A percentile compares a stretch with the other conserved stretches of the same genome.
phyloP scores from a whole-genome alignment of 1,139 yeast species.

The Blastobotrys illinoisensis region DNA sequence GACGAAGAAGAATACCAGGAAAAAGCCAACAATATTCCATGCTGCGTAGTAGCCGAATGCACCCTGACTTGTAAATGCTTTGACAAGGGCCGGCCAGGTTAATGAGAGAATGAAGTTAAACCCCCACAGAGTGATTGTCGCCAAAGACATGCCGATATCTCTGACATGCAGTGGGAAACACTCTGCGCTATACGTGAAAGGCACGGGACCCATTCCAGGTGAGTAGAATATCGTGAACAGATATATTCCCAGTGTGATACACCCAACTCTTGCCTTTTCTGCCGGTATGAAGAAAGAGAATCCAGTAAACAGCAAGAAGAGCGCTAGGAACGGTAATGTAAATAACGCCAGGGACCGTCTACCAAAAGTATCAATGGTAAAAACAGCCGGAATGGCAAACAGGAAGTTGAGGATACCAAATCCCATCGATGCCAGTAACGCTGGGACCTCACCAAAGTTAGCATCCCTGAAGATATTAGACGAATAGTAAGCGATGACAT shows the following conservation, averaged over 20 bases:
- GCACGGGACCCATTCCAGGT: constrained; percentile 86
- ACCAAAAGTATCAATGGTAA: constrained; percentile 75
- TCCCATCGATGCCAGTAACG: constrained; percentile 79
- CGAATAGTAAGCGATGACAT: constrained; percentile 65
- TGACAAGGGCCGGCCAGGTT: constrained; percentile 72
- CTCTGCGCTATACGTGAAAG: constrained; percentile 84
- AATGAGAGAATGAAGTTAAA: constrained; percentile 75
- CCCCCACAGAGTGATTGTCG: constrained; percentile 83
- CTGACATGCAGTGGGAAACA: constrained; percentile 80
- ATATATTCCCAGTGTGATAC: constrained; percentile 67
- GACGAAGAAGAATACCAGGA: constrained; percentile 44
- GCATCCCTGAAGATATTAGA: constrained; percentile 67
- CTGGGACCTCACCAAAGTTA: constrained; percentile 54
- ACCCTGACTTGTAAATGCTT: constrained; percentile 68
- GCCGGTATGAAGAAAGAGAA: constrained; percentile 66
- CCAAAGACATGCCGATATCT: constrained; percentile 79
- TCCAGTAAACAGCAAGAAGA: constrained; percentile 65
- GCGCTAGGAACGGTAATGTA: constrained; percentile 71
- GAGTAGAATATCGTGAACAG: constrained; percentile 70
- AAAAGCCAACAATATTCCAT: constrained; percentile 68
- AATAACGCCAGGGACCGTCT: constrained; percentile 62
- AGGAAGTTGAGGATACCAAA: constrained; percentile 76
- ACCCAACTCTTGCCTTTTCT: constrained; percentile 51
- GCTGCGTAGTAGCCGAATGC: constrained; percentile 89
- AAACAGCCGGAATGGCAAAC: constrained; percentile 79